Evolutionary conservation across 257 asterid genomes (phyloP).

Genomic region (Primulina eburnea): DNA sequence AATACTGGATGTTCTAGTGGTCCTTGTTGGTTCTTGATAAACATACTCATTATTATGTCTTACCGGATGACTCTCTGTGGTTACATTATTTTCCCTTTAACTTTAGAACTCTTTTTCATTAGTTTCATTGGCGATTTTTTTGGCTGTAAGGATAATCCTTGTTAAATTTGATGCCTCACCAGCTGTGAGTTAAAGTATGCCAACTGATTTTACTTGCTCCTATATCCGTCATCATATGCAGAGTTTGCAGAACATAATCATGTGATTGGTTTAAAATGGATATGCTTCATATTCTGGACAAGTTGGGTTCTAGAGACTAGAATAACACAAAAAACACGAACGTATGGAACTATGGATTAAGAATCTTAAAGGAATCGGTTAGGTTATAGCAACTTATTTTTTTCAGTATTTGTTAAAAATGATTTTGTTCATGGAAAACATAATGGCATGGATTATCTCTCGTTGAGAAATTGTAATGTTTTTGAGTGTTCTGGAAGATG

Average conservation of each 20-base stretch:
- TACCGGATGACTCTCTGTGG: not conserved
- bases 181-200: not conserved
- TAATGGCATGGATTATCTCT: not conserved
- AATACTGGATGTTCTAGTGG: not conserved
- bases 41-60: constrained; percentile 8
- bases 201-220: not conserved
- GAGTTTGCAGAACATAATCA: constrained; percentile 2
- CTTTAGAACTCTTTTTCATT: constrained; percentile 9
- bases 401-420: no score
- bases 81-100: constrained; percentile 10
- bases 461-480: not conserved
- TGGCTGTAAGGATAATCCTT: not conserved
- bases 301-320: not conserved
- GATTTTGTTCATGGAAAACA: not conserved
- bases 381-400: no score
- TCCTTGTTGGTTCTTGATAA: not conserved
- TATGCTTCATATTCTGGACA: not conserved
- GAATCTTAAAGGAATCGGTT: no score
- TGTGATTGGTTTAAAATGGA: not conserved
- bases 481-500: not conserved
- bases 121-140: constrained; percentile 5
- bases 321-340: not conserved
- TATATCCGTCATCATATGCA: not conserved
- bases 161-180: constrained; percentile 6
- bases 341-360: no score